A percentile compares a stretch with the other conserved stretches of the same genome.
phyloP scores from a whole-genome alignment of 2,329 filamentous ascomycete species.

The Epichloe bromicola region DNA sequence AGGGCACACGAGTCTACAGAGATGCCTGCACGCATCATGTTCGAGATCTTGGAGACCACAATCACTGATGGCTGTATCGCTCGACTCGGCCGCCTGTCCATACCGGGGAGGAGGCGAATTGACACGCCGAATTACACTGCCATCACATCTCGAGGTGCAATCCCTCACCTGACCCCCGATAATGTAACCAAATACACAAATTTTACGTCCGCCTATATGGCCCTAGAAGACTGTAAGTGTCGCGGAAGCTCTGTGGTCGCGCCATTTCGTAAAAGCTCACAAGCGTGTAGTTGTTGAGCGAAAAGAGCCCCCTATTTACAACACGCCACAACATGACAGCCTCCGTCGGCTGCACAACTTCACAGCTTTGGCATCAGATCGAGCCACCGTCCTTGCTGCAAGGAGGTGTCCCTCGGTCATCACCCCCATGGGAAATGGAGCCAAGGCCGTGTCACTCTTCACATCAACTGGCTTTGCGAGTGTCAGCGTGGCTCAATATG shows the following conservation, averaged over 20 bases:
- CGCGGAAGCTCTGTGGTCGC: not conserved
- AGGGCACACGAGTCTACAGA: slow-evolving; percentile 9
- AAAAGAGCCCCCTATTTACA: slow-evolving; percentile 38
- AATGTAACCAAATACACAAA: slow-evolving; percentile 52
- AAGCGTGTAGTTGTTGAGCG: slow-evolving; percentile 38
- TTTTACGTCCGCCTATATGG: slow-evolving; percentile 62
- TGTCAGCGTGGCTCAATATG: slow-evolving; percentile 57
- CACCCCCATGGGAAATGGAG: slow-evolving; percentile 57
- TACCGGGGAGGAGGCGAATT: slow-evolving; percentile 51
- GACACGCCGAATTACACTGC: slow-evolving; percentile 75
- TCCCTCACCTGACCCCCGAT: slow-evolving; percentile 86
- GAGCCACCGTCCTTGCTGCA: slow-evolving; percentile 60
- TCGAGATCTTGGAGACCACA: slow-evolving; percentile 33
- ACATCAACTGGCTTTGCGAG: slow-evolving; percentile 77
- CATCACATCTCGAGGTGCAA: slow-evolving; percentile 65
- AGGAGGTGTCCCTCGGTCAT: slow-evolving; percentile 64
- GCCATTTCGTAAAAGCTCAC: not conserved
- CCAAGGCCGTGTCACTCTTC: slow-evolving; percentile 59
- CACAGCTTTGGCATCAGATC: slow-evolving; percentile 53
- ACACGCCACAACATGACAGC: slow-evolving; percentile 18
- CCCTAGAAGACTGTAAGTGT: slow-evolving; percentile 79
- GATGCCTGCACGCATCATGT: slow-evolving; percentile 20
- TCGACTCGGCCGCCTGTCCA: slow-evolving; percentile 53
- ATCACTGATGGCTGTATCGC: slow-evolving; percentile 31
- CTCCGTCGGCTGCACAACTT: slow-evolving; percentile 60